Evolutionary conservation across 73 alveolate species (phyloP), one percentile per base, ranked within the genome.

Genomic region (Symbiodinium pilosum): DNA sequence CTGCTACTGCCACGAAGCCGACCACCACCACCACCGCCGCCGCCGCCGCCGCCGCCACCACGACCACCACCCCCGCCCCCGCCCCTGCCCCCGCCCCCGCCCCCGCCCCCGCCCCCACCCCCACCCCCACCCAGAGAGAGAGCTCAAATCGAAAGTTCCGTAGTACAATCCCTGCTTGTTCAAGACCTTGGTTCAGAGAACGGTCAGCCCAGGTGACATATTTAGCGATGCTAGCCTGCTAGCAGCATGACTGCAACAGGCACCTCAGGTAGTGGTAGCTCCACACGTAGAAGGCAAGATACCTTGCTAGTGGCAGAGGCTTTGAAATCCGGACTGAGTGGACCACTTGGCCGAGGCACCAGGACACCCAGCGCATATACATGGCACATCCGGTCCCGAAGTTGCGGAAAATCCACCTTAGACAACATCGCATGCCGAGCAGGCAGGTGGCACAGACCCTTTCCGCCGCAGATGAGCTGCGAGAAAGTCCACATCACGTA

Each of bases 231-330:
- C n/a, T n/a, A n/a, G n/a, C n/a, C n/a, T n/a, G n/a, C n/a, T n/a
- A n/a, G n/a, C n/a, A n/a, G n/a, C n/a, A n/a, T n/a, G n/a, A n/a
- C n/a, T 14, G 14, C 6, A 47, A 47, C 59, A 14, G 59, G 81
- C 39, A 86, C 97, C 97, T 91, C 56, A 75, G 99, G 93, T 99
- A 99, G 64, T 99, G 93, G 56, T 14, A 75, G 94, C 99, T 52
- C 98, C 88, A 95, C 18, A 86, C 99, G 28, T 75, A 81, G 92
- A 86, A 95, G 3, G 92, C 98, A 18, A 93, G 44, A 68, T 93
- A 93, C 98, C 97, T 91, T 32, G 42, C 81, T 38, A 64, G 81
- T 14, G 59, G 6, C 21, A 47, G 81, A 28, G 39, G 38, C 30
- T 26, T 9, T 18, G 38, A 64, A 56, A 0, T 64, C 73, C 26